These are phyloP conservation scores for Fusarium staphyleae DNA, from an alignment of 2,329 filamentous ascomycete genomes.

Conservation along the genomic window DNA sequence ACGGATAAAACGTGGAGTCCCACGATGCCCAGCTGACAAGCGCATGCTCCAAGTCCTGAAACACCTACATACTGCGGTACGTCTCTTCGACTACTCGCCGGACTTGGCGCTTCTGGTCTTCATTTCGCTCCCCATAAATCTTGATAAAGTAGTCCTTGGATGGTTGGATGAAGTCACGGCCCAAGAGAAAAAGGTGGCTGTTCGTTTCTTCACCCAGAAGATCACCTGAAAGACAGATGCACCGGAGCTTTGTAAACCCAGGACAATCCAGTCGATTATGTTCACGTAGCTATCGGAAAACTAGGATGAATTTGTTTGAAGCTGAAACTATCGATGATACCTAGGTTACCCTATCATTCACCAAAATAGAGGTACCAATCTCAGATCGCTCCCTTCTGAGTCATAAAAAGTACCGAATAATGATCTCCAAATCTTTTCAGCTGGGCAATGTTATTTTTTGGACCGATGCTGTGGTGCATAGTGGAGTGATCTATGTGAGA, in stretches of 20 bases:
- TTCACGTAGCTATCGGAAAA: too few species aligned
- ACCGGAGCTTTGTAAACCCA: not conserved
- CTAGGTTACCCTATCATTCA: too few species aligned
- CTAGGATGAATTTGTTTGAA: too few species aligned
- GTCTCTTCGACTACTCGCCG: slow-evolving; percentile 4
- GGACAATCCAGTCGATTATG: not conserved
- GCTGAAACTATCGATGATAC: too few species aligned
- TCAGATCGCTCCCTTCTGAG: too few species aligned
- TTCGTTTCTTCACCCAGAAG: not conserved
- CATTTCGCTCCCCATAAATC: slow-evolving; percentile 1
- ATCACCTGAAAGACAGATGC: not conserved
- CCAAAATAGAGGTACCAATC: too few species aligned
- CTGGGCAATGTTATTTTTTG: too few species aligned
- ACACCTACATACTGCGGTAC: slow-evolving; percentile 1
- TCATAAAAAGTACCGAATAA: too few species aligned
- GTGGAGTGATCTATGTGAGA: too few species aligned
- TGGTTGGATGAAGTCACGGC: not conserved
- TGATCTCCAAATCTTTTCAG: too few species aligned
- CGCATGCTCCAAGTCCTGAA: not conserved
- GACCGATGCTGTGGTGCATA: too few species aligned
- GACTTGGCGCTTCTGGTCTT: not conserved
- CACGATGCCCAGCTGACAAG: slow-evolving; percentile 6
- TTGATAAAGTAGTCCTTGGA: slow-evolving; percentile 10
- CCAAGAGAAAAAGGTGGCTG: not conserved
- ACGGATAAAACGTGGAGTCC: slow-evolving; percentile 3